Conservation (phyloP, 176 grass and related monocot genomes). For the Carex littledalei region DNA sequence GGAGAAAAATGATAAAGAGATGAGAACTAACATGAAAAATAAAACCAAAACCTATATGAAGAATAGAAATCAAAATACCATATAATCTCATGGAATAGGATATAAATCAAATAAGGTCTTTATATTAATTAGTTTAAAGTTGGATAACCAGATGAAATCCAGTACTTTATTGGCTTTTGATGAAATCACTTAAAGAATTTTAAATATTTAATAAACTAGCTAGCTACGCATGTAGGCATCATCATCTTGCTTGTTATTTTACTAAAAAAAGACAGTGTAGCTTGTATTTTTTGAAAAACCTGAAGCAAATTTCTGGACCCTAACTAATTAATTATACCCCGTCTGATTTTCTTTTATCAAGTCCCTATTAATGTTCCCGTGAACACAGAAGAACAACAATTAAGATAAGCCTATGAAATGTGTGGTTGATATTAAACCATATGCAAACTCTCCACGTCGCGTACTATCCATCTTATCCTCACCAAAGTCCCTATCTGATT, state of each 20-base stretch:
- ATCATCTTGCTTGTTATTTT: too few relatives aligned
- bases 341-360: background rate
- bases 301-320: background rate
- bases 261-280: background rate
- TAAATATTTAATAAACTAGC: background rate
- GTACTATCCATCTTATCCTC: background rate
- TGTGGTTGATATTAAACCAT: background rate
- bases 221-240: background rate
- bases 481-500: background rate
- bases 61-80: background rate
- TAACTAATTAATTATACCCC: background rate
- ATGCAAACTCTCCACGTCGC: background rate
- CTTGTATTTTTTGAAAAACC: background rate
- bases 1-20: too few relatives aligned
- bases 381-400: background rate
- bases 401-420: constrained; percentile 9
- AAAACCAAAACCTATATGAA: too few relatives aligned
- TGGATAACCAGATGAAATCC: background rate
- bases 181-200: background rate
- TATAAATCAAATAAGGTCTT: background rate
- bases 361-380: background rate
- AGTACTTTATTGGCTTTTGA: background rate
- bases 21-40: too few relatives aligned
- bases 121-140: too few relatives aligned
- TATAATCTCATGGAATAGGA: background rate